These are phyloP conservation scores for Aspergillus alliaceus DNA, from an alignment of 2,329 filamentous ascomycete genomes.

Conservation along the genomic window DNA sequence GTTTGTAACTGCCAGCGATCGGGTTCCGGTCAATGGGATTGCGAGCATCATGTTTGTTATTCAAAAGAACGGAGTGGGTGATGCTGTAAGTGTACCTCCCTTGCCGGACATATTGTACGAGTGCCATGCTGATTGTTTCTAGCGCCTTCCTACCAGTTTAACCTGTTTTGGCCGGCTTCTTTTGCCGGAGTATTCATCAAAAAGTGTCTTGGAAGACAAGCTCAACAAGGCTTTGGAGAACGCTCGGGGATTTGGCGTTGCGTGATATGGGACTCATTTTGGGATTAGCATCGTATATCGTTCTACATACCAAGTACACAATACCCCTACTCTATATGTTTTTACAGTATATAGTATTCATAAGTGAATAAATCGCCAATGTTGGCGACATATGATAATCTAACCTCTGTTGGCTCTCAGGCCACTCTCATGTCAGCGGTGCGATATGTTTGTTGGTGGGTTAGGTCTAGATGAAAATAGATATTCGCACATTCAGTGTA, in stretches of 20 bases:
- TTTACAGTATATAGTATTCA: constrained; percentile 8
- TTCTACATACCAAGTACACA: not conserved
- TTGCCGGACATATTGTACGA: not conserved
- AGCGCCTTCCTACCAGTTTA: constrained; percentile 75
- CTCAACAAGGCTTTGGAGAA: constrained; percentile 85
- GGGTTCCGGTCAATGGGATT: constrained; percentile 84
- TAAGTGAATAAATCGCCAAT: not conserved
- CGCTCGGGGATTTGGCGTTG: constrained; percentile 83
- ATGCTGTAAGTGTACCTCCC: constrained; percentile 38
- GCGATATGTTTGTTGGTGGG: too few species aligned
- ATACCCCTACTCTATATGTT: constrained; percentile 16
- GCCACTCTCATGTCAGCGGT: too few species aligned
- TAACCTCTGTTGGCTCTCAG: too few species aligned
- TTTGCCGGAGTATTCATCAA: constrained; percentile 76
- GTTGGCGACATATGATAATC: not conserved
- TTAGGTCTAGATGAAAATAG: too few species aligned
- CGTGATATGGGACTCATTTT: constrained; percentile 43
- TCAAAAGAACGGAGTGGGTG: constrained; percentile 70
- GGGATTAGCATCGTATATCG: constrained; percentile 2
- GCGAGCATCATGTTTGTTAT: constrained; percentile 80
- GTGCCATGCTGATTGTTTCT: constrained; percentile 8
- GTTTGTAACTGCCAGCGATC: constrained; percentile 91
- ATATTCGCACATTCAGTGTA: too few species aligned
- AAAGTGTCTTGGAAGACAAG: constrained; percentile 69
- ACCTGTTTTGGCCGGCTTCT: constrained; percentile 91